These are phyloP conservation scores for Apophysomyces elegans DNA, from an alignment of 371 early-diverging fungal genomes.

Conservation along the genomic window DNA sequence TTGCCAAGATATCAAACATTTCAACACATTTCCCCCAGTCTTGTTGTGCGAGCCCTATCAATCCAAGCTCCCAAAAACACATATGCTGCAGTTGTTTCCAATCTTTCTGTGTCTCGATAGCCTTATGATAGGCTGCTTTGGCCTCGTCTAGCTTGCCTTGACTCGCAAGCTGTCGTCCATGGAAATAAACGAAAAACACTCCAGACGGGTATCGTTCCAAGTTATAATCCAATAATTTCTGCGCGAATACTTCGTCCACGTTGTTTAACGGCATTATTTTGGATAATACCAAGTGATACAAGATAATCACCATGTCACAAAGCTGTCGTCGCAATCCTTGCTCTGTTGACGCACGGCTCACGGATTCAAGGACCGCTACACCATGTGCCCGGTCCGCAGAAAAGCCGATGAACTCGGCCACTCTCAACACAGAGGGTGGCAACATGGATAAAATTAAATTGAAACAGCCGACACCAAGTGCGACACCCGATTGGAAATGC, in stretches of 20 bases:
- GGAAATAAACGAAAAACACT: conserved; percentile 68
- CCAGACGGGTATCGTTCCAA: conserved; percentile 57
- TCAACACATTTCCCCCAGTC: conserved; percentile 59
- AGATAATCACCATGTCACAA: conserved; percentile 64
- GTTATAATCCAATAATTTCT: conserved; percentile 39
- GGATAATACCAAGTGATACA: conserved; percentile 73
- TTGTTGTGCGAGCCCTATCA: conserved; percentile 49
- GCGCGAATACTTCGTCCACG: conserved; percentile 52
- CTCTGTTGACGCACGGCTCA: conserved; percentile 34
- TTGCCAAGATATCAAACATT: conserved; percentile 56
- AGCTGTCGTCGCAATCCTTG: conserved; percentile 51
- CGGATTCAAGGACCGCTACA: conserved; percentile 61
- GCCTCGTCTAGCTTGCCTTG: conserved; percentile 55
- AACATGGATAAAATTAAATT: conserved; percentile 55
- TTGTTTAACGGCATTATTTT: conserved; percentile 59
- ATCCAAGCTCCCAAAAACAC: conserved; percentile 77
- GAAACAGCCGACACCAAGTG: conserved; percentile 68
- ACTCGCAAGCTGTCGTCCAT: conserved; percentile 57
- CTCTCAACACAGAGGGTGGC: conserved; percentile 53
- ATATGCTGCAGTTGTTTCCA: conserved; percentile 80
- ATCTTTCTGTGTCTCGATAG: conserved; percentile 57
- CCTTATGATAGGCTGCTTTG: conserved; percentile 46
- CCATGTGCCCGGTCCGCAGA: conserved; percentile 69
- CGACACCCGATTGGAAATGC: conserved; percentile 76
- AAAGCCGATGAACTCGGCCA: conserved; percentile 76